These are phyloP conservation scores for Thalassiosira allenii DNA, from an alignment of 352 stramenopile genomes.

Conservation along the genomic window DNA sequence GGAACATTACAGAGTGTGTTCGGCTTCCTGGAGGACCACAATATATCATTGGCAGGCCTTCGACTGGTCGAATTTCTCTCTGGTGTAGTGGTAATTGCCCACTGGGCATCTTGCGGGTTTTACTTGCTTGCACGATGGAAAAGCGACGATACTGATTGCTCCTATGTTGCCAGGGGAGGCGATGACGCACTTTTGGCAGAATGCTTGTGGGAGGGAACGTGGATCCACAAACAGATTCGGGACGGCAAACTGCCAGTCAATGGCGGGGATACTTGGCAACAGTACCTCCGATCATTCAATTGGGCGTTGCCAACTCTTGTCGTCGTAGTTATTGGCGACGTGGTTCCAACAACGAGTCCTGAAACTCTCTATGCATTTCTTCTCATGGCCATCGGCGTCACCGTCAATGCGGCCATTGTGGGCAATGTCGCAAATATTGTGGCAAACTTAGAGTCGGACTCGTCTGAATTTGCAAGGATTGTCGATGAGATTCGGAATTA, in stretches of 20 bases:
- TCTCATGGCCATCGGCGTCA: constrained; percentile 82
- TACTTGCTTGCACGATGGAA: constrained; percentile 63
- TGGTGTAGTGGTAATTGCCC: constrained; percentile 66
- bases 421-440: constrained; percentile 82
- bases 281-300: constrained; percentile 79
- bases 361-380: constrained; percentile 82
- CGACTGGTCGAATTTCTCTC: constrained; percentile 62
- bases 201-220: constrained; percentile 69
- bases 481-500: constrained; percentile 79
- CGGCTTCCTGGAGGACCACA: constrained; percentile 44
- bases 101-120: constrained; percentile 70
- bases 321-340: constrained; percentile 83
- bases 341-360: constrained; percentile 69
- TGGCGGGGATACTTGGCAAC: constrained; percentile 52
- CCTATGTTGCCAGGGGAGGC: constrained; percentile 12
- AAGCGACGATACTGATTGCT: constrained; percentile 28
- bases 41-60: constrained; percentile 52
- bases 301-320: constrained; percentile 85
- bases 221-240: constrained; percentile 78
- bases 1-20: constrained; percentile 52
- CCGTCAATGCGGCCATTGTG: constrained; percentile 82
- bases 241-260: constrained; percentile 60
- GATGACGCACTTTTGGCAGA: not conserved
- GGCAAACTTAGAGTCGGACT: constrained; percentile 73
- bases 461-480: constrained; percentile 65